Conservation (phyloP, 495 filamentous ascomycete species). For the Podospora pseudoanserina region DNA sequence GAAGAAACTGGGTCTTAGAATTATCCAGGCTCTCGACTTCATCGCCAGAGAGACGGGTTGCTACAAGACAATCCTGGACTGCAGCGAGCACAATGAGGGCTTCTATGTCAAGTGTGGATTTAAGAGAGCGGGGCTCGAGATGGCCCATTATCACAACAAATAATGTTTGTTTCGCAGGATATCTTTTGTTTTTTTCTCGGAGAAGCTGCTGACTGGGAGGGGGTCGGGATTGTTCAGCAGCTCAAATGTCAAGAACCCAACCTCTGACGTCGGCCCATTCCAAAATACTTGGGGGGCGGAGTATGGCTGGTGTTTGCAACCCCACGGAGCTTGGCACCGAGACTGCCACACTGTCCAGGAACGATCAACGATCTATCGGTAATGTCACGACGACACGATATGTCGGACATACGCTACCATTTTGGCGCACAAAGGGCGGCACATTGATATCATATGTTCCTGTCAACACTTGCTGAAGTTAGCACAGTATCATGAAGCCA, state of each 20-base stretch:
- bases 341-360: neutral
- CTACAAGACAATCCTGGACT: slow-evolving; percentile 75
- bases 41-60: slow-evolving; percentile 81
- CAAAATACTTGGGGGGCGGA: neutral
- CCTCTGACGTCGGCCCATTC: slow-evolving; percentile 2
- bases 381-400: neutral
- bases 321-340: neutral
- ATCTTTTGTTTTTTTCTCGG: neutral
- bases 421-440: neutral
- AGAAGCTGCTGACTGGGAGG: neutral
- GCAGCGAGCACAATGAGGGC: slow-evolving; percentile 76
- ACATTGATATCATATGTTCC: neutral
- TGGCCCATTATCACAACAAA: slow-evolving; percentile 94
- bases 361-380: neutral
- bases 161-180: slow-evolving; percentile 4
- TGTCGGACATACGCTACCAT: neutral
- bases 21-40: slow-evolving; percentile 92
- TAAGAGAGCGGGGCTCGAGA: slow-evolving; percentile 86
- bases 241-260: slow-evolving; percentile 38
- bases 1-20: slow-evolving; percentile 87
- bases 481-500: neutral
- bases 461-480: neutral
- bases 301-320: neutral
- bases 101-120: slow-evolving; percentile 99
- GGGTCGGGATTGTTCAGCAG: neutral